Base-by-base conservation (phyloP, 495 filamentous ascomycete species). In the Penicillium angulare region DNA sequence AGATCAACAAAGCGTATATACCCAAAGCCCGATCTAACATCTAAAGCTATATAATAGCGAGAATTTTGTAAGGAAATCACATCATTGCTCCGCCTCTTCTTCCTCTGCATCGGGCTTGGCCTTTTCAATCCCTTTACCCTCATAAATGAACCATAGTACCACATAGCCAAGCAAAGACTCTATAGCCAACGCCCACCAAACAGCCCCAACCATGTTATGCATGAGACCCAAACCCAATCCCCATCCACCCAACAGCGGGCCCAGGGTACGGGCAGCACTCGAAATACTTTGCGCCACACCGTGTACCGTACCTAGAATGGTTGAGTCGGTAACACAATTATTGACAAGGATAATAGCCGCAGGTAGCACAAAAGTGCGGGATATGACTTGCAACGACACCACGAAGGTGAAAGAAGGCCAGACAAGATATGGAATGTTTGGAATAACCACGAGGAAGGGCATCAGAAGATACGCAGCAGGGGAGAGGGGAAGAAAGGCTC, bases 341-440 rank as follows among this genome's bases (percentile, higher is more conserved):
- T 85, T 89, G 0, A 90, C 72, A 1, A 92, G 65, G 12, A 90
- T 88, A 0, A 86, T 78, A 1, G 80, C 80, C 5, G 79, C 80
- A 0, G 88, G 87, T 0, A 87, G 71, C 2, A 82, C 83, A 57
- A 90, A 89, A 3, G 86, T 89, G 34, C 86, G 75, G 1, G 85
- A 88, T 15, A 83, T 65, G 20, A 90, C 86, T 61, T 90, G 87
- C 2, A 87, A 60, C 23, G 77, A 75, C 0, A 89, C 72, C 0
- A 92, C 79, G 2, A 76, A 26, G 0, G 79, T 79, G 17, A 92
- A 84, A 0, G 72, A 69, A 0, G 72, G 63, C 79, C 76, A 87
- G 7, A 90, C 76, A 1, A 76, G 47, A 55, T 64, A 57, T 3
- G 60, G 65, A 39, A 61, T 21, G 23, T 53, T 70, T 13, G 83